Base-by-base conservation (phyloP, 202 grass and related monocot genomes). In the Zoysia matrella region DNA sequence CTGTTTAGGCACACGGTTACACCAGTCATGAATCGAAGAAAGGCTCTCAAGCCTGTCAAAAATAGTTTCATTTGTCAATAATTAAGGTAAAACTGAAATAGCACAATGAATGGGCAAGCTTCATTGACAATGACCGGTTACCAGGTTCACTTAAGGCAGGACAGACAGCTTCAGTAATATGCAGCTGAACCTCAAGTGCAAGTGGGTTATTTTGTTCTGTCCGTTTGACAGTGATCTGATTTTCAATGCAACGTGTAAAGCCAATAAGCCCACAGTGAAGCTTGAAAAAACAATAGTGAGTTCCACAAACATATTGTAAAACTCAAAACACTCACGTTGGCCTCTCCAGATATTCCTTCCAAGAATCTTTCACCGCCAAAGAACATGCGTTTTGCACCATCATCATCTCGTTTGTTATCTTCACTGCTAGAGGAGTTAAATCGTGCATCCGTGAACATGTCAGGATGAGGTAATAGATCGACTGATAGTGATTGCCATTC, bases 71-170 rank as follows among this genome's bases (percentile, higher is more conserved):
- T 44, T 44, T 73, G 79, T 67, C n/a, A 80, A 42, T 52, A 68
- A 18, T 47, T 72, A 72, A 86, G 46, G 81, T 22, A 84, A 7
- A 18, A 68, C 53, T 14, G 55, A 79, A 65, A 46, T 16, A 71
- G 4, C 52, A 15, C 81, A 65, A 0, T 43, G 84, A 84, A 39
- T 78, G 86, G 53, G 57, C 73, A 80, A 85, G 71, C 15, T 71
- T 87, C 61, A 53, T 11, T 2, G 71, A 67, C 36, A 79, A 50
- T 77, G 52, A 89, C 46, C 11, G 44, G 15, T 79, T 91, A 99
- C 96, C 96, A 90, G 93, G 96, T 90, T 99, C 96, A 82, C 96
- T 96, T 87, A 99, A 90, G 58, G 96, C 89, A 67, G 96, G 96
- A 92, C 93, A 92, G 53, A 99, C 83, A 91, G 96, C 96, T 94